A percentile compares a stretch with the other conserved stretches of the same genome.
phyloP scores from a whole-genome alignment of 805 yeast genomes.

The Sungouiella thailandica region DNA sequence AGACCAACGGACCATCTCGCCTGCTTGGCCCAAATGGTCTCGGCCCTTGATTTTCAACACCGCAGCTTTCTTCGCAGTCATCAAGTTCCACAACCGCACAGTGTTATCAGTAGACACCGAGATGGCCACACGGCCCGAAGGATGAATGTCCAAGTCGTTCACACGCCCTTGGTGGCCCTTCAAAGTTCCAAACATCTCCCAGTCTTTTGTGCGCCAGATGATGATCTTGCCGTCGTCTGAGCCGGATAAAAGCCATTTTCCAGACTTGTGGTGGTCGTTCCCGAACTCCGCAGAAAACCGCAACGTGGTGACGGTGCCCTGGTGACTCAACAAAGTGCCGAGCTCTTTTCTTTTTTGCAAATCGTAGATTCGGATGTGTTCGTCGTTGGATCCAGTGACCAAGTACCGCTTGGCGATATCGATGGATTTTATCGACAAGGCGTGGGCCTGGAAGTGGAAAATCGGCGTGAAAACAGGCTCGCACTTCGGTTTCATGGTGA shows the following conservation, averaged over 20 bases:
- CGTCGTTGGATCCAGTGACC: conserved; percentile 94
- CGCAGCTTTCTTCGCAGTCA: conserved; percentile 95
- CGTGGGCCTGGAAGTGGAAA: conserved; percentile 93
- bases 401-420: conserved; percentile 80
- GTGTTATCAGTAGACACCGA: conserved; percentile 85
- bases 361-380: conserved; percentile 91
- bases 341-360: conserved; percentile 89
- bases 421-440: conserved; percentile 79
- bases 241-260: conserved; percentile 88
- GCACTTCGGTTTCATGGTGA: conserved; percentile 52
- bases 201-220: conserved; percentile 93
- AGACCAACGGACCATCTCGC: conserved; percentile 66
- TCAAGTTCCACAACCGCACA: conserved; percentile 86
- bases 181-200: conserved; percentile 86
- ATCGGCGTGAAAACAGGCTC: conserved; percentile 73
- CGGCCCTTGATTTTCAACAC: conserved; percentile 65
- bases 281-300: conserved; percentile 56
- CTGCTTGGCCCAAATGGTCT: conserved; percentile 61
- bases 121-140: conserved; percentile 83
- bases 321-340: conserved; percentile 84
- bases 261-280: conserved; percentile 33
- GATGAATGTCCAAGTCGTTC: conserved; percentile 84
- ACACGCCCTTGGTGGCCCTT: conserved; percentile 87
- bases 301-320: conserved; percentile 79
- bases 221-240: conserved; percentile 87